Conservation (phyloP, 192 early-diverging fungal genomes). For the Radiomyces spectabilis region DNA sequence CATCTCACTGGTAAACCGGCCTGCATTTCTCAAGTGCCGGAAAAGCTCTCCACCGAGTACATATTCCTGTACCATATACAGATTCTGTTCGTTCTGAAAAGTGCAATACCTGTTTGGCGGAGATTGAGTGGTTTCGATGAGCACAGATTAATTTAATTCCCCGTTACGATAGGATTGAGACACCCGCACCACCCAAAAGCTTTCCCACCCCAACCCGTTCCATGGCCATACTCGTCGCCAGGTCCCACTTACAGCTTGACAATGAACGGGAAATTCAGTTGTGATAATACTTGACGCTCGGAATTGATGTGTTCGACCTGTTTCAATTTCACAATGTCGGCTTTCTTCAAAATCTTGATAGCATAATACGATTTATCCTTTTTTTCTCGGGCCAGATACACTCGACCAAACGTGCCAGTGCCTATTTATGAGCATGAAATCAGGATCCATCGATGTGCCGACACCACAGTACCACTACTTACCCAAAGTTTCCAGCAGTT, state of each 20-base stretch:
- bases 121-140: no score
- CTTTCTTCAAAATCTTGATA: slow-evolving; percentile 91
- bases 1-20: slow-evolving; percentile 70
- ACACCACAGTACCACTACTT: neutral
- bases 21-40: slow-evolving; percentile 71
- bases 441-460: neutral
- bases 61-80: slow-evolving; percentile 82
- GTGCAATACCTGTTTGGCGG: slow-evolving; percentile 60
- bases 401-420: slow-evolving; percentile 94
- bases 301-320: slow-evolving; percentile 97
- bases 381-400: slow-evolving; percentile 77
- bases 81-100: slow-evolving; percentile 68
- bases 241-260: slow-evolving; percentile 75
- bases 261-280: slow-evolving; percentile 81
- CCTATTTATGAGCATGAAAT: slow-evolving; percentile 37
- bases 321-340: slow-evolving; percentile 84
- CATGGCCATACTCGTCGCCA: no score
- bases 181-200: no score
- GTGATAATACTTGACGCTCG: slow-evolving; percentile 82
- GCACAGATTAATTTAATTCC: no score
- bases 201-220: no score
- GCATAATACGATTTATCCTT: slow-evolving; percentile 77
- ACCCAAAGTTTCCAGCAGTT: slow-evolving; percentile 43
- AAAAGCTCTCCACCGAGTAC: slow-evolving; percentile 81
- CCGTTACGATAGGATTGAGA: no score